Evolutionary conservation across 495 filamentous ascomycete species (phyloP).

Genomic region (Cryomyces minteri): DNA sequence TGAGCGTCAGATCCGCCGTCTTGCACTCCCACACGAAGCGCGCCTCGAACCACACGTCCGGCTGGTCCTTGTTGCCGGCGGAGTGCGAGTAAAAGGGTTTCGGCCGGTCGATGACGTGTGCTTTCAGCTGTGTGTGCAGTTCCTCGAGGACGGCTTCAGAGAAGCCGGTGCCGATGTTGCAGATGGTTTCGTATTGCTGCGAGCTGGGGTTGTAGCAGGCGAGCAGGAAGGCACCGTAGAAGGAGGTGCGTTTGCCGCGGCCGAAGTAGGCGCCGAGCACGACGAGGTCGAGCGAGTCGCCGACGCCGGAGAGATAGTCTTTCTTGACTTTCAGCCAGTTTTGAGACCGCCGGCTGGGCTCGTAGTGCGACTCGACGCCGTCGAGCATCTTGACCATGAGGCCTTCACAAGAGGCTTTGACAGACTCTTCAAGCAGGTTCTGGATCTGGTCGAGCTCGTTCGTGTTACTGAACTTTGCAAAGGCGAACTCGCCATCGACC

Average conservation of each 20-base stretch:
- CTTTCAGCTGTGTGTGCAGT: conserved; percentile 50
- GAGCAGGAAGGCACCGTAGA: conserved; percentile 87
- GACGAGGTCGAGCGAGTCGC: conserved; percentile 91
- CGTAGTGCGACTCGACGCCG: conserved; percentile 75
- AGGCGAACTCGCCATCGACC: conserved; percentile 77
- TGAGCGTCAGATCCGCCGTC: conserved; percentile 84
- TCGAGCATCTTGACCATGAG: conserved; percentile 99
- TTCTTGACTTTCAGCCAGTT: conserved; percentile 99
- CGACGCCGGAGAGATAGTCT: conserved; percentile 82
- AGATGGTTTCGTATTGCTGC: conserved; percentile 81
- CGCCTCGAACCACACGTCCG: conserved; percentile 97
- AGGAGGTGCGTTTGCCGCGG: conserved; percentile 82
- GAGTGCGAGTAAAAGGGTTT: conserved; percentile 92
- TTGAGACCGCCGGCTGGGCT: conserved; percentile 83
- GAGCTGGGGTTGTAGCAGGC: conserved; percentile 72
- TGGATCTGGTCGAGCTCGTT: conserved; percentile 86
- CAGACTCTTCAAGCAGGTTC: conserved; percentile 71
- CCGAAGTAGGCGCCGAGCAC: conserved; percentile 90
- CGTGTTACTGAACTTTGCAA: conserved; percentile 77
- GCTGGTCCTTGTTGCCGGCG: conserved; percentile 69
- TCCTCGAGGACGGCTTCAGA: conserved; percentile 73
- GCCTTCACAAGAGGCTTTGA: conserved; percentile 90
- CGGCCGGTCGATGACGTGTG: conserved; percentile 63
- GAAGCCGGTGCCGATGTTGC: conserved; percentile 97
- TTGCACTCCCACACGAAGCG: conserved; percentile 94